Conservation (phyloP, 805 yeast species). For the Pichia phayaonensis region DNA sequence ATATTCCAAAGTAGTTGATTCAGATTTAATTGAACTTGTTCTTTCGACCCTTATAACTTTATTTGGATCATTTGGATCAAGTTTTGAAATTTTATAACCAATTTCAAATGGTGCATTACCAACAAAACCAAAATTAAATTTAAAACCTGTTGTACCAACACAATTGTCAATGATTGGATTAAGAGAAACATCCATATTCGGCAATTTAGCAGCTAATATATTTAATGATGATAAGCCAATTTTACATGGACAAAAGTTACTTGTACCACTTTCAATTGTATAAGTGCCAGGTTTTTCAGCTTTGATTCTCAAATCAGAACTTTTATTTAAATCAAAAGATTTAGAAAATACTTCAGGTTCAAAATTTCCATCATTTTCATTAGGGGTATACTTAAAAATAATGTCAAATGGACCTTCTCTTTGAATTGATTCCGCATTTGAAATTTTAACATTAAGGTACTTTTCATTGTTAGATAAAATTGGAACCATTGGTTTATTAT, state of each 20-base stretch:
- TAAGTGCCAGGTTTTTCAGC: constrained; percentile 63
- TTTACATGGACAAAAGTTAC: constrained; percentile 61
- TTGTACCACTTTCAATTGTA: constrained; percentile 42
- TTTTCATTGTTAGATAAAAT: constrained; percentile 27
- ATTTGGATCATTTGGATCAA: constrained; percentile 31
- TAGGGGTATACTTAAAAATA: constrained; percentile 27
- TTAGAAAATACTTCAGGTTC: constrained; percentile 15
- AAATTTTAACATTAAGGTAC: constrained; percentile 22
- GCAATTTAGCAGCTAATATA: constrained; percentile 35
- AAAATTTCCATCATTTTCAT: constrained; percentile 14
- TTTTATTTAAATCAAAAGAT: constrained; percentile 23
- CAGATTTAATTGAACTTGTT: constrained; percentile 27
- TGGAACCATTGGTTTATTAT: constrained; percentile 24
- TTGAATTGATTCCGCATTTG: constrained; percentile 18
- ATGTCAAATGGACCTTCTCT: constrained; percentile 44
- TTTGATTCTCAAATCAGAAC: constrained; percentile 21
- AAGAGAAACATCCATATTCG: constrained; percentile 39
- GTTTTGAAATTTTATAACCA: constrained; percentile 51
- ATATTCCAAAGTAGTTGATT: constrained; percentile 33
- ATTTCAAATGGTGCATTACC: constrained; percentile 83
- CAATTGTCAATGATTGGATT: constrained; percentile 74
- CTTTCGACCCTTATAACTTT: constrained; percentile 19
- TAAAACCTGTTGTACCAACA: constrained; percentile 82
- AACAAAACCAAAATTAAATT: constrained; percentile 57
- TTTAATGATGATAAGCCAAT: constrained; percentile 50